Percentiles rank a stretch among this genome's conserved stretches.
phyloP scores from a whole-genome alignment of 2,329 filamentous ascomycete genomes.

The Sporothrix pallida region DNA sequence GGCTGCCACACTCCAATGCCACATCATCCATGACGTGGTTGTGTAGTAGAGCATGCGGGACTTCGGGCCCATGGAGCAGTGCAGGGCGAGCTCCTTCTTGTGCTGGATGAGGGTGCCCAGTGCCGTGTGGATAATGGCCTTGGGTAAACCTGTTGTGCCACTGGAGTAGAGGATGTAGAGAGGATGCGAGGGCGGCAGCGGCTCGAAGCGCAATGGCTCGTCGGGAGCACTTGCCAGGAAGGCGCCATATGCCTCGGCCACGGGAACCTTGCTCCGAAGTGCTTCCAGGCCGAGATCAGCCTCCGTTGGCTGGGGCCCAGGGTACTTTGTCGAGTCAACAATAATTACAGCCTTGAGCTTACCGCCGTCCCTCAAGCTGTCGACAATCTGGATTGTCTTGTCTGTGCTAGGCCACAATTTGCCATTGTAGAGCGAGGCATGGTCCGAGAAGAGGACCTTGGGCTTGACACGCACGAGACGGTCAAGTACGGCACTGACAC shows the following conservation, averaged over 20 bases:
- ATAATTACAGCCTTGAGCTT: conserved; percentile 77
- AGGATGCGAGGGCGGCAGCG: conserved; percentile 82
- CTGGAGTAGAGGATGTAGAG: conserved; percentile 94
- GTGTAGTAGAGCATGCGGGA: conserved; percentile 92
- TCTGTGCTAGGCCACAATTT: conserved; percentile 80
- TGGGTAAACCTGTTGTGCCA: conserved; percentile 85
- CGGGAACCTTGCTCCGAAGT: conserved; percentile 49
- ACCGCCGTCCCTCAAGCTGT: conserved; percentile 62
- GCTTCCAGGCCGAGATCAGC: conserved; percentile 51
- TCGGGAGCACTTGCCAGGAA: conserved; percentile 54
- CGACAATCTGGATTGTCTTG: conserved; percentile 80
- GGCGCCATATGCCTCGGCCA: conserved; percentile 52
- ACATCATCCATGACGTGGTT: conserved; percentile 96
- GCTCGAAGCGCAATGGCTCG: conserved; percentile 68
- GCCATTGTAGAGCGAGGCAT: conserved; percentile 88
- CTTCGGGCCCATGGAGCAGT: conserved; percentile 75
- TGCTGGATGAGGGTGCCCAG: conserved; percentile 92
- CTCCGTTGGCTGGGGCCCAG: conserved; percentile 38
- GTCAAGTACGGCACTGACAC: conserved; percentile 88
- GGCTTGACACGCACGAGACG: conserved; percentile 85
- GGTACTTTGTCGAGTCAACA: conserved; percentile 58
- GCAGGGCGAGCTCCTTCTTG: conserved; percentile 93
- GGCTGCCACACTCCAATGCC: conserved; percentile 93
- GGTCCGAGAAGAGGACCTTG: conserved; percentile 82
- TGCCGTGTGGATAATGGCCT: conserved; percentile 92